Conservation (phyloP, 805 yeast species). For the Priceomyces castillae region DNA sequence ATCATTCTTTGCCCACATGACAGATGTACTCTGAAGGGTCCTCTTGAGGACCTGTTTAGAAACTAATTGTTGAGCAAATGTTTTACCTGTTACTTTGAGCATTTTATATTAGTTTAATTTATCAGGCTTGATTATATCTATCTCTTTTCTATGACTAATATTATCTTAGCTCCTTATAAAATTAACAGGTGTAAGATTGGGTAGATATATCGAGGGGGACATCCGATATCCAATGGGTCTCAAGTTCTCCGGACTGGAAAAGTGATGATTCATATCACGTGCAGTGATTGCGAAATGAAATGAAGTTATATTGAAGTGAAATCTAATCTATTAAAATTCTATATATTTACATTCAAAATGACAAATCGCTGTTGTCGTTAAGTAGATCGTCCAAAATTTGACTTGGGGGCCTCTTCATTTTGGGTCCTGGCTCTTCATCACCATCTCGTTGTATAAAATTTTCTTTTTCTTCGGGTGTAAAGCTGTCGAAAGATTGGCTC, state of each 20-base stretch:
- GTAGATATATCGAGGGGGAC: neutral
- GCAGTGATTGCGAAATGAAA: neutral
- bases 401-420: conserved; percentile 45
- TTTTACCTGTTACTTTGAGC: conserved; percentile 3
- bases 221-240: neutral
- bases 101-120: neutral
- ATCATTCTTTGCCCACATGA: conserved; percentile 49
- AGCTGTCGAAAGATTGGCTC: neutral
- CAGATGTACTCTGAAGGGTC: conserved; percentile 1
- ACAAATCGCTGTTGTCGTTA: conserved; percentile 14
- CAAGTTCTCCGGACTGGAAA: conserved; percentile 1
- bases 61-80: conserved; percentile 1
- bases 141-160: neutral
- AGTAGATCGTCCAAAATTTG: conserved; percentile 46
- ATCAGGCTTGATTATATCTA: neutral
- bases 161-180: neutral
- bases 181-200: neutral
- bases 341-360: conserved; percentile 1
- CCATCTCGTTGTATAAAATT: neutral
- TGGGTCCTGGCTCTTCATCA: conserved; percentile 5
- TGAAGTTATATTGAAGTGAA: neutral
- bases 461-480: neutral
- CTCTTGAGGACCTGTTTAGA: neutral
- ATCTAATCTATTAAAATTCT: neutral
- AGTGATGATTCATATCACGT: conserved; percentile 3